Percentiles rank a stretch among this genome's conserved stretches.
phyloP scores from a whole-genome alignment of 345 rosid species.

The Barbarea vulgaris region DNA sequence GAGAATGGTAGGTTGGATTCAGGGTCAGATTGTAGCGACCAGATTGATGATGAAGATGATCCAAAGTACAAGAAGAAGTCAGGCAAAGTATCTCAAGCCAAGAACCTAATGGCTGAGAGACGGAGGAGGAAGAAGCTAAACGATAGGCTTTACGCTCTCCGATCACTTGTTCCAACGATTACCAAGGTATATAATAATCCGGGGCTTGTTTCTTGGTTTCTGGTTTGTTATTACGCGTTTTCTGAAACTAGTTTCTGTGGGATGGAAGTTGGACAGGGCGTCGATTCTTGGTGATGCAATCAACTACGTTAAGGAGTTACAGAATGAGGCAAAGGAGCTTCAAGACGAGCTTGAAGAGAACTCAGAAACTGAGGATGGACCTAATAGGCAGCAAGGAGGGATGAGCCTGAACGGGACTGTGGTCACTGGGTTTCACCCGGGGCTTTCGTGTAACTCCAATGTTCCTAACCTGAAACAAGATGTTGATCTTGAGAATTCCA shows the following conservation, averaged over 20 bases:
- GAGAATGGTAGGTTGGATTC: slow-evolving; percentile 68
- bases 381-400: slow-evolving; percentile 44
- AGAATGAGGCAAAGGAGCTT: slow-evolving; percentile 72
- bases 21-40: slow-evolving; percentile 77
- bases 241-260: slow-evolving; percentile 24
- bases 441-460: slow-evolving; percentile 43
- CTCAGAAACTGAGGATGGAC: slow-evolving; percentile 64
- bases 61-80: slow-evolving; percentile 47
- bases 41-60: slow-evolving; percentile 71
- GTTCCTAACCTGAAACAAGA: slow-evolving; percentile 46
- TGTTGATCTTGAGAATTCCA: slow-evolving; percentile 49
- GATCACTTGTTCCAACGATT: slow-evolving; percentile 82
- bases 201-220: background rate
- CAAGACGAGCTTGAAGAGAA: slow-evolving; percentile 85
- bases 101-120: slow-evolving; percentile 89
- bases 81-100: slow-evolving; percentile 64
- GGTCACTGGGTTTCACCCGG: slow-evolving; percentile 45
- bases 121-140: slow-evolving; percentile 90
- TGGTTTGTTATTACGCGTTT: background rate
- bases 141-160: slow-evolving; percentile 77
- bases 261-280: slow-evolving; percentile 78
- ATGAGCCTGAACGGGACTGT: slow-evolving; percentile 46
- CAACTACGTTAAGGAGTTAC: slow-evolving; percentile 79
- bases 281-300: slow-evolving; percentile 92
- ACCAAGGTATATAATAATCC: slow-evolving; percentile 54